Evolutionary conservation across 164 flowering plant species (phyloP).

Genomic region (Cinnamomum micranthum): DNA sequence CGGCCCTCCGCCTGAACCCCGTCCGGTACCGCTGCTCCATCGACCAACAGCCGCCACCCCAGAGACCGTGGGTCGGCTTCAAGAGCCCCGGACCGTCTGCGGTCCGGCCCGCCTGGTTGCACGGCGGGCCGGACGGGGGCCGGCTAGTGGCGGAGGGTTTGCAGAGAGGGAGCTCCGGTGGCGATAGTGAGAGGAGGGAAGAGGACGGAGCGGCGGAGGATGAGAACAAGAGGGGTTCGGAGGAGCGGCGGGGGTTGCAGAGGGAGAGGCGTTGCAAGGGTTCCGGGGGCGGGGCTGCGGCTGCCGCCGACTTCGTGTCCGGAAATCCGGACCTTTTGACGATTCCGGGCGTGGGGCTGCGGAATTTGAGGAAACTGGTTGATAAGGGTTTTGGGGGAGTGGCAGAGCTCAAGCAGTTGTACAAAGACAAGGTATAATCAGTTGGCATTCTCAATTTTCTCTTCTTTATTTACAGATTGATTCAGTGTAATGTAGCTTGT

Average conservation of each 20-base stretch:
- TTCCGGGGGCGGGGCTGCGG: slow-evolving; percentile 3
- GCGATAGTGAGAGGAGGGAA: neutral
- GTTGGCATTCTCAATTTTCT: neutral
- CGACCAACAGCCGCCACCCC: slow-evolving; percentile 3
- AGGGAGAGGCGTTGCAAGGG: slow-evolving; percentile 39
- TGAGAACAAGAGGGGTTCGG: slow-evolving; percentile 14
- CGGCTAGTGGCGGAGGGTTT: slow-evolving; percentile 21
- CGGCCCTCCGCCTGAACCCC: neutral
- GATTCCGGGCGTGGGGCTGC: slow-evolving; percentile 96
- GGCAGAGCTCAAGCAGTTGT: slow-evolving; percentile 83
- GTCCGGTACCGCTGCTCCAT: slow-evolving; percentile 23
- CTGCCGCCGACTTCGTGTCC: slow-evolving; percentile 3
- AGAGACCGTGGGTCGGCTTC: slow-evolving; percentile 38
- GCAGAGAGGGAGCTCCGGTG: slow-evolving; percentile 6
- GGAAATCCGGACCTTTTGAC: slow-evolving; percentile 73
- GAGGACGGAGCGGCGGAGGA: slow-evolving; percentile 6
- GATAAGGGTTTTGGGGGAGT: slow-evolving; percentile 84
- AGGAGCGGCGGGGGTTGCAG: slow-evolving; percentile 23
- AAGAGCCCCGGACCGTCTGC: slow-evolving; percentile 18
- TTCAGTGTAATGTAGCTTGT: neutral
- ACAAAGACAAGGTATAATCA: slow-evolving; percentile 65
- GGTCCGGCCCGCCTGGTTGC: slow-evolving; percentile 33
- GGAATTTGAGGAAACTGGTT: slow-evolving; percentile 86
- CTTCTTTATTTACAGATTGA: neutral
- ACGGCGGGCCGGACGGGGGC: slow-evolving; percentile 23